Base-by-base conservation (phyloP, 1,139 yeast species). In the Debaryomyces psychrophilus region DNA sequence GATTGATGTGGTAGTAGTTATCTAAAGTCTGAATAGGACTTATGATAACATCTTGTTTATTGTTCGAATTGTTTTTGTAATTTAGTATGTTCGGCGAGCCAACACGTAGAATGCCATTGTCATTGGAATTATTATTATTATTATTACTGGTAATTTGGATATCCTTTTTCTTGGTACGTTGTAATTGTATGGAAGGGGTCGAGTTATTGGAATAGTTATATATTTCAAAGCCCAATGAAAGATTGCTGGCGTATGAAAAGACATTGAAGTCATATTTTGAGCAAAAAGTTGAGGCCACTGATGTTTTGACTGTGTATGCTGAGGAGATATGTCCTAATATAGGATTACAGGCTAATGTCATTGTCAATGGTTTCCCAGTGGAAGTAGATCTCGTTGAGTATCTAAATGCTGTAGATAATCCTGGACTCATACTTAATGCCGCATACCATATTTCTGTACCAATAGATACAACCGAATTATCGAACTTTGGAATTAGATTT, bases 391-490 rank as follows among this genome's bases (percentile, higher is more conserved):
- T 84, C 0, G 97, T 89, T 1, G 95, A 81, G 61, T 93, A 93
- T 44, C 97, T 71, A 47, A 90, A 65, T 0, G 96, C 95, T 0
- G 95, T 81, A 0, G 97, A 88, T 18, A 93, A 54, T 0, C 93
- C 95, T 0, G 95, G 95, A 51, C 93, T 85, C 78, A 90, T 85
- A 44, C 89, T 84, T 47, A 81, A 66, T 1, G 92, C 83, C 0
- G 97, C 97, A 56, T 88, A 87, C 92, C 96, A 95, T 8, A 90
- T 56, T 64, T 95, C 99, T 6, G 88, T 80, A 0, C 99, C 99
- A 1, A 90, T 57, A 0, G 93, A 84, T 2, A 85, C 76, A 49
- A 78, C 79, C 20, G 78, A 72, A 47, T 74, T 73, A 48, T 73
- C 77, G 44, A 73, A 69, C 48, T 71, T 69, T 31, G 78, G 76